These are phyloP conservation scores for Phytophthora meadii DNA, from an alignment of 352 stramenopile genomes.

Conservation along the genomic window DNA sequence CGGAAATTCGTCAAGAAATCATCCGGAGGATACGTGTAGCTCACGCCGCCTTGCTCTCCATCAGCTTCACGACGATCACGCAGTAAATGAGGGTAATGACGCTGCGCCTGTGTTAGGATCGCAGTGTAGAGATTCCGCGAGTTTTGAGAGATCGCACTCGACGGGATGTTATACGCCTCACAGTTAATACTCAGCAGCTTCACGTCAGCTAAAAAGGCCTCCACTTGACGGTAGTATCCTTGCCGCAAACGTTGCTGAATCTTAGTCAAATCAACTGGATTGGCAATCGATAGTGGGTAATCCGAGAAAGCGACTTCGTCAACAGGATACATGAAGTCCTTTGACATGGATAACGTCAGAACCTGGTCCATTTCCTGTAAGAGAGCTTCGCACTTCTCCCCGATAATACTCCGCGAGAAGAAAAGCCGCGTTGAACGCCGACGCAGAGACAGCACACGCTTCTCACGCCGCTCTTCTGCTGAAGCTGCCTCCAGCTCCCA, in stretches of 20 bases:
- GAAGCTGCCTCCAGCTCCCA: conserved; percentile 79
- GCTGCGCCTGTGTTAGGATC: conserved; percentile 65
- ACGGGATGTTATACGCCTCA: conserved; percentile 86
- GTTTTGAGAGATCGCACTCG: conserved; percentile 85
- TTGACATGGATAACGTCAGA: conserved; percentile 73
- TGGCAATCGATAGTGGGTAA: conserved; percentile 84
- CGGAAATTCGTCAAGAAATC: conserved; percentile 62
- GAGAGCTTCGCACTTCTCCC: conserved; percentile 52
- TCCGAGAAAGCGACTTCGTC: conserved; percentile 74
- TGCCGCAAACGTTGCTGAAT: conserved; percentile 70
- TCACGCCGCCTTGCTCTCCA: conserved; percentile 20
- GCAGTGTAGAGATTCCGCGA: conserved; percentile 70
- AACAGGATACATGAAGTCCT: conserved; percentile 85
- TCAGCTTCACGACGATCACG: conserved; percentile 32
- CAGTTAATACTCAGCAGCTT: conserved; percentile 82
- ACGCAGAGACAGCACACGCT: conserved; percentile 49
- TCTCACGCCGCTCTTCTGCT: conserved; percentile 41
- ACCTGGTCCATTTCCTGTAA: conserved; percentile 66
- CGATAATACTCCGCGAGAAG: conserved; percentile 59
- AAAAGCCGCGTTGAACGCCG: conserved; percentile 48
- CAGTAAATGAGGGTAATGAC: conserved; percentile 63
- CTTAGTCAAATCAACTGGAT: conserved; percentile 86
- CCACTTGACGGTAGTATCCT: conserved; percentile 86
- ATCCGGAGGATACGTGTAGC: conserved; percentile 58
- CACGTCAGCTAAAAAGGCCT: conserved; percentile 81